phyloP scores from a whole-genome alignment of 352 stramenopile genomes.

The Phytophthora boehmeriae region DNA sequence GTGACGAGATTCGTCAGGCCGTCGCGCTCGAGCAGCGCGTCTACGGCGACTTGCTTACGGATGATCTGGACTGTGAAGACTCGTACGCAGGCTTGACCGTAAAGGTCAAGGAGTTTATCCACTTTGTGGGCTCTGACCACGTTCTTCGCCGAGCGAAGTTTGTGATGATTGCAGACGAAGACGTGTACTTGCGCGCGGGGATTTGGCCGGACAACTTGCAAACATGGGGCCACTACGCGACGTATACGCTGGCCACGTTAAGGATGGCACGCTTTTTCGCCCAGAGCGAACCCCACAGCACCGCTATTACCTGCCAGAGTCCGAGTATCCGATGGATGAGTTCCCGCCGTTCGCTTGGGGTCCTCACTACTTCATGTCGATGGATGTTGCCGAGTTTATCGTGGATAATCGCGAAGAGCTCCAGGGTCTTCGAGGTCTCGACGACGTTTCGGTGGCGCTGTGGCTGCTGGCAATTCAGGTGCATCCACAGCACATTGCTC shows the following conservation, averaged over 20 bases:
- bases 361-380: slow-evolving; percentile 62
- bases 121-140: slow-evolving; percentile 33
- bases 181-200: slow-evolving; percentile 50
- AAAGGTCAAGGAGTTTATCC: slow-evolving; percentile 69
- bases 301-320: slow-evolving; percentile 51
- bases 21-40: slow-evolving; percentile 42
- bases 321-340: slow-evolving; percentile 46
- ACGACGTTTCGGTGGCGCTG: slow-evolving; percentile 69
- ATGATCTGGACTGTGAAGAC: slow-evolving; percentile 56
- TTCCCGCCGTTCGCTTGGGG: slow-evolving; percentile 58
- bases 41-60: slow-evolving; percentile 52
- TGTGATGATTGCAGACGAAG: slow-evolving; percentile 63
- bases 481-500: slow-evolving; percentile 41
- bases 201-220: slow-evolving; percentile 16
- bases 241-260: slow-evolving; percentile 34
- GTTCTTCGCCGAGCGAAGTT: slow-evolving; percentile 33
- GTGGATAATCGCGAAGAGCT: slow-evolving; percentile 42
- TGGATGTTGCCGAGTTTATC: slow-evolving; percentile 62
- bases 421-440: slow-evolving; percentile 44
- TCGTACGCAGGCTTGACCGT: slow-evolving; percentile 54
- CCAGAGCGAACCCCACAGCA: slow-evolving; percentile 37
- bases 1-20: slow-evolving; percentile 16
- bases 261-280: slow-evolving; percentile 23
- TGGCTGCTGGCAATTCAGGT: slow-evolving; percentile 71
- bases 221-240: slow-evolving; percentile 19